Base-by-base conservation (phyloP, 2,329 filamentous ascomycete genomes). In the Elsinoe fawcettii region DNA sequence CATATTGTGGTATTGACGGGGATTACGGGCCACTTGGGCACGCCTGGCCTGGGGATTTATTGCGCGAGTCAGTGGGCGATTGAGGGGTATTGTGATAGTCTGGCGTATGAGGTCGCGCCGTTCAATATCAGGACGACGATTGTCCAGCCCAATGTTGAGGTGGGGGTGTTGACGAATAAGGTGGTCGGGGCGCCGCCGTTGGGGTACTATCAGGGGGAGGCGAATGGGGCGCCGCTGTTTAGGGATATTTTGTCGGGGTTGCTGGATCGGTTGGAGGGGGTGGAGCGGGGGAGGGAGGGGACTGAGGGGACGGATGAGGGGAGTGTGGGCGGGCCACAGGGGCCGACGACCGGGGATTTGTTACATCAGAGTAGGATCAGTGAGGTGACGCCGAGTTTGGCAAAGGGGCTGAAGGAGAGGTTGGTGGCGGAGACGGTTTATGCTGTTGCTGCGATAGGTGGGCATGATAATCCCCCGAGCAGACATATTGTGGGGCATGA, bases 121-220 rank as follows among this genome's bases (percentile, higher is more conserved):
- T 97, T 97, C 76, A 96, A 96, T 73, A 84, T 97, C 74, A 95
- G 92, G 71, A 83, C 97, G 71, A 96, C 90, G 39, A 91, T 97
- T 63, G 86, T 99, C 44, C 92, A 99, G 75, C 90, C 91, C 23
- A 95, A 90, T 72, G 90, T 96, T 74, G 92, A 97, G 74, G 88
- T 96, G 60, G 84, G 87, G 62, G 84, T 90, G 30, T 78, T 97
- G 58, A 93, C 89, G 25, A 95, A 95, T 73, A 85, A 86, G 57
- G 87, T 97, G 65, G 87, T 85, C 51, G 89, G 92, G 63, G 87
- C 88, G 2, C 91, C 92, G 4, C 84, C 85, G 34, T 81, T 96
- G 67, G 78, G 80, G 1, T 83, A 82, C 60, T 87, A 87, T 65
- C 80, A 86, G 6, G 81, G 81, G 59, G 79, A 83, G 57, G 80